phyloP scores from a whole-genome alignment of 768 basidiomycete genomes.

The Megacollybia marginata region DNA sequence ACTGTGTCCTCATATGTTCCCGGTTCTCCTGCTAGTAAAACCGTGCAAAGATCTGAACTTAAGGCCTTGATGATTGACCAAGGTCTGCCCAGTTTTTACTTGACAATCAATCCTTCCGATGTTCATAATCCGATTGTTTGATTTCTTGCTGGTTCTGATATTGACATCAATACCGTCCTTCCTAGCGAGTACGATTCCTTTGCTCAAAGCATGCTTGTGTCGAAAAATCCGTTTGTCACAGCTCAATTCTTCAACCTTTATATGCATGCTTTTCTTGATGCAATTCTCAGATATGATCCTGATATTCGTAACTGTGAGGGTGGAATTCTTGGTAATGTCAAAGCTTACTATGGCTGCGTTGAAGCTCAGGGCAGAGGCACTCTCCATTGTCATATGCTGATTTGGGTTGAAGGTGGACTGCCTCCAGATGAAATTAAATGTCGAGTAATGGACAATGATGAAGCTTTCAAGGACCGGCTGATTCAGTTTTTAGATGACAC shows the following conservation, averaged over 20 bases:
- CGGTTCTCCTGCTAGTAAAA: constrained; percentile 21
- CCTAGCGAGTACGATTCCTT: constrained; percentile 17
- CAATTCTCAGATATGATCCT: constrained; percentile 17
- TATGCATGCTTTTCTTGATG: constrained; percentile 25
- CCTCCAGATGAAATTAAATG: constrained; percentile 22
- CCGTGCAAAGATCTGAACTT: constrained; percentile 30
- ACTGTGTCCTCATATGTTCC: constrained; percentile 14
- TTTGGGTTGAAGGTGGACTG: constrained; percentile 29
- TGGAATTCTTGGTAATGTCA: constrained; percentile 25
- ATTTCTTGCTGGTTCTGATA: constrained; percentile 27
- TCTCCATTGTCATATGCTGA: constrained; percentile 32
- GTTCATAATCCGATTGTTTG: constrained; percentile 33
- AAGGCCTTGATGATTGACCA: constrained; percentile 20
- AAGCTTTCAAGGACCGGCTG: constrained; percentile 10
- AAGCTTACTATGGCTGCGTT: constrained; percentile 31
- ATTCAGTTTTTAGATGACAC: constrained; percentile 17
- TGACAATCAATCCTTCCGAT: constrained; percentile 40
- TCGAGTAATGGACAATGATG: constrained; percentile 6
- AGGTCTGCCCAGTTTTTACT: constrained; percentile 32
- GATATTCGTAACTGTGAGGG: constrained; percentile 5
- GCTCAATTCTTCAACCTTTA: constrained; percentile 36
- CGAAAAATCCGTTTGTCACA: constrained; percentile 30
- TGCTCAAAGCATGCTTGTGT: constrained; percentile 27
- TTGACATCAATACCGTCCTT: constrained; percentile 24
- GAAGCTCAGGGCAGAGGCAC: constrained; percentile 32